Evolutionary conservation across 2,329 filamentous ascomycete species (phyloP), one percentile per base, ranked within the genome.

Genomic region (Hawksworthiomyces lignivorus): DNA sequence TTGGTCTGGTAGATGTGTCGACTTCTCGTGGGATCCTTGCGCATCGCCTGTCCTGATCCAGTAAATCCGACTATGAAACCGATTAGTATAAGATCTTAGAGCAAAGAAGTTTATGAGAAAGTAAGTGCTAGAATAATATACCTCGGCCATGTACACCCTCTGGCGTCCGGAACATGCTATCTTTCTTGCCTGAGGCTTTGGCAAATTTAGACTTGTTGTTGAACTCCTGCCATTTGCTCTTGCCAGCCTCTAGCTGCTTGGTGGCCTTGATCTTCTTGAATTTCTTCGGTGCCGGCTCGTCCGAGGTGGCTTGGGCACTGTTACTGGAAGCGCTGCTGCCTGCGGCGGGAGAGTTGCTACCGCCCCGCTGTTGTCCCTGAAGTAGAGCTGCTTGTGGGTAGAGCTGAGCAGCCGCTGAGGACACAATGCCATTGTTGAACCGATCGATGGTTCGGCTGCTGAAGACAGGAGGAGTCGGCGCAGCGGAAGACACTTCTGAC

Each of bases 111-210:
- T 33, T 21, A 24, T 11, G 26, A 19, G 15, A 15, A 17, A 29
- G 17, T 6, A 22, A 34, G n/a, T n/a, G n/a, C n/a, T n/a, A 18
- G 7, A 35, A 15, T 18, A 34, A 54, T 73, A 52, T 67, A 94
- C 89, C 89, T 83, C 88, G 78, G 44, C 85, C 89, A 55, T 87
- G 77, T 19, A 92, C 75, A 47, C 87, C 82, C 24, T 94, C 88
- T 0, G 88, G 87, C 3, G 89, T 96, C 35, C 89, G 81, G 61
- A 96, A 96, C 89, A 96, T 96, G 71, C 87, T 94, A 36, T 95
- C 87, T 65, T 95, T 95, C 68, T 90, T 90, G 35, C 65, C 64
- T 31, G 67, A 64, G 5, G 65, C 51, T 60, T 82, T 83, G 50
- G 70, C 77, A 50, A 78, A 69, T 58, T 87, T 89, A 35, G 73